phyloP scores from a whole-genome alignment of 345 rosid species.

The Laguncularia racemosa region DNA sequence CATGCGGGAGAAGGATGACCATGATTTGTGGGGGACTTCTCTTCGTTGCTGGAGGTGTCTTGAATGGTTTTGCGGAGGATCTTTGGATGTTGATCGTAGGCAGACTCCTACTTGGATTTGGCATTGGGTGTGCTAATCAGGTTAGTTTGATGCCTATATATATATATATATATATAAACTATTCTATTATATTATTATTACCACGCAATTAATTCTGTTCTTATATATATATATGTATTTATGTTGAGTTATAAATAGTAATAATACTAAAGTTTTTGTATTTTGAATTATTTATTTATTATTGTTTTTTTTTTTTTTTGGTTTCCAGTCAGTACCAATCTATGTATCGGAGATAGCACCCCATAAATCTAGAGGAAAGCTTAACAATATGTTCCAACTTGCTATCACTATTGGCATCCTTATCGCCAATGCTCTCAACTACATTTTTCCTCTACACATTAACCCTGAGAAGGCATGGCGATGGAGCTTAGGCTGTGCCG shows the following conservation, averaged over 20 bases:
- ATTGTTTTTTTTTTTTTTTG: not conserved
- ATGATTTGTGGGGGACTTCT: conserved; percentile 19
- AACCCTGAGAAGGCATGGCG: conserved; percentile 22
- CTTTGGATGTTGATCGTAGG: conserved; percentile 28
- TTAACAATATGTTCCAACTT: conserved; percentile 23
- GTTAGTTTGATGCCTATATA: not conserved
- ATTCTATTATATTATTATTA: no score
- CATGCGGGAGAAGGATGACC: conserved; percentile 14
- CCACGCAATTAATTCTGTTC: no score
- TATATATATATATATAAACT: no score
- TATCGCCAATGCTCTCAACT: conserved; percentile 23
- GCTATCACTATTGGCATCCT: conserved; percentile 28
- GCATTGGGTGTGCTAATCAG: conserved; percentile 34
- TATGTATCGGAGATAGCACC: conserved; percentile 36
- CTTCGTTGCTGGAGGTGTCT: conserved; percentile 20
- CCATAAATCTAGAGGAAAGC: conserved; percentile 17
- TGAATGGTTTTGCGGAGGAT: conserved; percentile 20
- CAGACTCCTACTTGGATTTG: conserved; percentile 25
- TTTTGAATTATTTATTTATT: not conserved
- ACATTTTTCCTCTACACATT: conserved; percentile 8
- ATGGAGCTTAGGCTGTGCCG: conserved; percentile 22
- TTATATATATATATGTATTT: not conserved
- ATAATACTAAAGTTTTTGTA: no score
- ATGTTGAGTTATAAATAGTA: no score
- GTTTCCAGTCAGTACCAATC: conserved; percentile 23